These are phyloP conservation scores for Glycyrrhiza uralensis DNA, from an alignment of 306 rosid species.

Conservation along the genomic window DNA sequence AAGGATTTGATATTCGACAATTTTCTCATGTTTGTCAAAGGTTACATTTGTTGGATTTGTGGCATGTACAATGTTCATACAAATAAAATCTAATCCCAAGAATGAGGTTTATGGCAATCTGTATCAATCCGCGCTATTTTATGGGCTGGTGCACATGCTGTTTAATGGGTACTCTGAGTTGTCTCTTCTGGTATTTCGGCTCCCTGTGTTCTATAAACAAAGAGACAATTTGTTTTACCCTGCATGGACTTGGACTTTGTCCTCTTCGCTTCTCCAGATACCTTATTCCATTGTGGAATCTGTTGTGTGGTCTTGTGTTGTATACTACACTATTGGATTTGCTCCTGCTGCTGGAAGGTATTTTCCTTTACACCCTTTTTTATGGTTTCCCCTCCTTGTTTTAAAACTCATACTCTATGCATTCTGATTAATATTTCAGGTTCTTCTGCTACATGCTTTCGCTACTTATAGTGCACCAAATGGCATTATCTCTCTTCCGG, in stretches of 20 bases:
- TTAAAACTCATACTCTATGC: background rate
- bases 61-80: constrained; percentile 62
- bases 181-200: constrained; percentile 71
- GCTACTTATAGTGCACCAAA: constrained; percentile 68
- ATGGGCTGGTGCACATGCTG: constrained; percentile 78
- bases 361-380: background rate
- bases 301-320: constrained; percentile 69
- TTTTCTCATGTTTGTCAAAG: constrained; percentile 37
- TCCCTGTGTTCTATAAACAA: constrained; percentile 84
- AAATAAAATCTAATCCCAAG: constrained; percentile 42
- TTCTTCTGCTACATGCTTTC: constrained; percentile 69
- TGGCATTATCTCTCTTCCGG: constrained; percentile 83
- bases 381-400: background rate
- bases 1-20: background rate
- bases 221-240: constrained; percentile 79
- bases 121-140: constrained; percentile 69
- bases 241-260: constrained; percentile 69
- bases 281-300: constrained; percentile 79
- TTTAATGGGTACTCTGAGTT: constrained; percentile 84
- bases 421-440: constrained; percentile 45
- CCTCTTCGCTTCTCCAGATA: constrained; percentile 69
- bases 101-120: constrained; percentile 58
- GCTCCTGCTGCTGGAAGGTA: constrained; percentile 79
- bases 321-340: constrained; percentile 74
- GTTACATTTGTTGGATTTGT: constrained; percentile 74